Conservation (phyloP, 768 basidiomycete species). For the Brasilioporus rufonigricans region DNA sequence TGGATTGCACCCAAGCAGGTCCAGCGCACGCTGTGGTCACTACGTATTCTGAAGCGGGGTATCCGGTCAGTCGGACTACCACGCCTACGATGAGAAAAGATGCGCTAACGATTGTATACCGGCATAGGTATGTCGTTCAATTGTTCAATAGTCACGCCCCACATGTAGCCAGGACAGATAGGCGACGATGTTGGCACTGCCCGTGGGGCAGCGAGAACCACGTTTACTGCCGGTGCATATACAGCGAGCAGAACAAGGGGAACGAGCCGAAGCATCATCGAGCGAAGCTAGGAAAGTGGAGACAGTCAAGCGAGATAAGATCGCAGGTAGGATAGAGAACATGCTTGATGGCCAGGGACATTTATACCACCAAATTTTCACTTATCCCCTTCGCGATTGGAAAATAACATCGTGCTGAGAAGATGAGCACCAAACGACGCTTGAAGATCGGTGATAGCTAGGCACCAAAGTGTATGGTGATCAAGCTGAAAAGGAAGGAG, state of each 20-base stretch:
- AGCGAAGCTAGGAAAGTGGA: background rate
- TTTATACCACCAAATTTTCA: slow-evolving; percentile 12
- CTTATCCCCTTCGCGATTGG: background rate
- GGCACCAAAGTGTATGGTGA: background rate
- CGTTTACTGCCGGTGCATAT: background rate
- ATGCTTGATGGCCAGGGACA: background rate
- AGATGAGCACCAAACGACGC: background rate
- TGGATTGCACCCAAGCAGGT: slow-evolving; percentile 18
- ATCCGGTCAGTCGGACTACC: background rate
- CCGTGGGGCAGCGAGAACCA: slow-evolving; percentile 1
- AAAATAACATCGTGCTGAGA: background rate
- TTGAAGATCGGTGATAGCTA: slow-evolving; percentile 1
- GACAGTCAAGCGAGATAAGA: background rate
- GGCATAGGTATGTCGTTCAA: background rate
- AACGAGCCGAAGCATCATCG: slow-evolving; percentile 1
- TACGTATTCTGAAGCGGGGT: slow-evolving; percentile 10
- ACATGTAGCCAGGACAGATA: slow-evolving; percentile 15
- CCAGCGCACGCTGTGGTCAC: slow-evolving; percentile 7
- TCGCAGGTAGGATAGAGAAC: background rate
- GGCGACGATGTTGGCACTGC: background rate
- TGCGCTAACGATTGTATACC: slow-evolving; percentile 17
- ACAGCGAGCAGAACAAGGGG: slow-evolving; percentile 1
- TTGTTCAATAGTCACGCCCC: slow-evolving; percentile 15
- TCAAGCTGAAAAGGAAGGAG: slow-evolving; percentile 2
- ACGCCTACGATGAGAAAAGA: background rate